phyloP scores from a whole-genome alignment of 2,329 filamentous ascomycete genomes.

The Orbilia javanica region DNA sequence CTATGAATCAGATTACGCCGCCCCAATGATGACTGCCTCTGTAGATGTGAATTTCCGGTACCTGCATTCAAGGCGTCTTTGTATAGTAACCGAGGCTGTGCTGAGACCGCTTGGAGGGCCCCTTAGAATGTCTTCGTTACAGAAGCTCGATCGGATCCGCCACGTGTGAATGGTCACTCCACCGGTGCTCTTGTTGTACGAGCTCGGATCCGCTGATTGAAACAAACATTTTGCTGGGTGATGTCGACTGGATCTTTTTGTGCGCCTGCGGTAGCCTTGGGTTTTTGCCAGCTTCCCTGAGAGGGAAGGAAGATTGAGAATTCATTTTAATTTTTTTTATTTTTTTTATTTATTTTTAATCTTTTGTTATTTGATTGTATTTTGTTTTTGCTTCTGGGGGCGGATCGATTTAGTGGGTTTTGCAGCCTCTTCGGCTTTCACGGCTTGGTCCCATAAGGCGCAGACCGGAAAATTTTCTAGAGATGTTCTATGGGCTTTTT shows the following conservation, averaged over 20 bases:
- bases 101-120: slow-evolving; percentile 18
- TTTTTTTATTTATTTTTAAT: neutral
- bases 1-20: slow-evolving; percentile 28
- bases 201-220: neutral
- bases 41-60: neutral
- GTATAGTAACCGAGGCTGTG: slow-evolving; percentile 27
- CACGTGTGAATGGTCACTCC: slow-evolving; percentile 12
- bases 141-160: neutral
- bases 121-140: neutral
- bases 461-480: slow-evolving; percentile 2
- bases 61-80: slow-evolving; percentile 20
- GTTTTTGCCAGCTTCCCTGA: neutral
- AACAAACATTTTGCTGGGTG: neutral
- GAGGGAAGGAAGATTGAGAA: slow-evolving; percentile 2
- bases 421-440: neutral
- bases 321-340: neutral
- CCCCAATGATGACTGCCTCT: neutral
- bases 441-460: no score
- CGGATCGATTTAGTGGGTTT: neutral
- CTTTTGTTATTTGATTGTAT: no score
- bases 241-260: neutral
- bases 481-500: neutral
- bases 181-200: neutral
- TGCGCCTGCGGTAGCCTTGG: neutral
- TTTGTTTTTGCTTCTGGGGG: no score